Evolutionary conservation across 345 rosid species (phyloP), one percentile per base, ranked within the genome.

Genomic region (Acer yangbiense): DNA sequence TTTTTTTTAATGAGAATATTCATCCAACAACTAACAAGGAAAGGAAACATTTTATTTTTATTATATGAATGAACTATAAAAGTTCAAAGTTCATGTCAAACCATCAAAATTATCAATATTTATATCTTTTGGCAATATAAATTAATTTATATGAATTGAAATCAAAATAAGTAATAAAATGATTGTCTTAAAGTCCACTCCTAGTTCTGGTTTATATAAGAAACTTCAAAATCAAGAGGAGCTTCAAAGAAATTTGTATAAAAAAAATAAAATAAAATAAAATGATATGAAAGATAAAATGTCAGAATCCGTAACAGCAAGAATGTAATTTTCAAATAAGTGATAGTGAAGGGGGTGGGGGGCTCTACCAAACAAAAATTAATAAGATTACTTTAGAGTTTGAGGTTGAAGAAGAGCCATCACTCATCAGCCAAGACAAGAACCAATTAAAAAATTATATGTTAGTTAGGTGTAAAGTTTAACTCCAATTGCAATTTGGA

Each of bases 261-360:
- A 32, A 32, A 32, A 4, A 32, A 2, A 4, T 0, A 32, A 3
- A 32, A 3, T 0, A 3, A 35, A 3, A 35, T 0, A 35, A 4
- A 35, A 4, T 4, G 6, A 35, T 35, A 35, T 35, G 46, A 46
- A 46, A 46, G 70, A 74, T 64, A 57, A 16, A 3, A 35, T 65
- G 78, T 75, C 71, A 65, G 35, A 62, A 50, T 65, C 78, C 71
- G 14, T 29, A 65, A n/a, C 71, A 52, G 78, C 50, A 25, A 13
- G 52, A 7, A 75, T 52, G 78, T 65, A 21, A 65, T 67, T 35
- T 18, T 75, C 77, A 75, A 23, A 50, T n/a, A 13, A 20, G 71
- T 52, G 63, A 32, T 50, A 10, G 11, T 35, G 71, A 50, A 64
- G 27, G 46, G 50, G 39, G 39, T n/a, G 46, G 50, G 39, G 39